Base-by-base conservation (phyloP, 1,139 yeast genomes). In the Saccharomyces hybrid region DNA sequence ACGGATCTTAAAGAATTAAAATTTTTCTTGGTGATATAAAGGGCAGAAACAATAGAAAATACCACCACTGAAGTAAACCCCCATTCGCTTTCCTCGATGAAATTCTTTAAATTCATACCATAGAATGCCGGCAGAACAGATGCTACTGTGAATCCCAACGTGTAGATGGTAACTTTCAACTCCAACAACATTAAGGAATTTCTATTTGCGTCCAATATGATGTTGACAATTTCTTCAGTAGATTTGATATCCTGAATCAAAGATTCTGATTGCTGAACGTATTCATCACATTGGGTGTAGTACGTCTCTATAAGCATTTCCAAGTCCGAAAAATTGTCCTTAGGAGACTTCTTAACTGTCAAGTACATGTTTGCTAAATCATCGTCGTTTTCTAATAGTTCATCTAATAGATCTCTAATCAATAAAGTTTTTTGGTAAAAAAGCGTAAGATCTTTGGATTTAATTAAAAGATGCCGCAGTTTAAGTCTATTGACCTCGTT, bases 171-270 rank as follows among this genome's bases (percentile, higher is more conserved):
- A 46, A 91, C 82, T 63, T 88, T 84, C 60, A 93, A 73, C 62
- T 93, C 96, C 63, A 88, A 82, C 54, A 93, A 76, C 96, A 93
- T 91, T 57, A 93, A 76, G 5, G 96, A 85, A 71, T 95, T 95
- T 71, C 99, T 83, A 67, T 91, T 93, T 1, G 99, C 90, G 70
- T 95, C 99, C 53, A 95, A 73, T 55, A 95, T 89, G 63, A 95
- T 93, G 68, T 95, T 95, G 56, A 90, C 95, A 64, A 95, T 90
- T 67, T 95, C 99, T 67, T 95, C 99, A 0, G 99, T 93, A 14
- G 95, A 89, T 59, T 85, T 82, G 62, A 95, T 93, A 70, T 93
- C 96, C 81, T 68, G 73, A 38, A 88, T 82, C 54, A 90, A 74
- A 34, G 91, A 85, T 50, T 89, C 96, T 0, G 96, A 86, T 55